Evolutionary conservation across 495 filamentous ascomycete species (phyloP).

Genomic region (Penicillium cataractarum): DNA sequence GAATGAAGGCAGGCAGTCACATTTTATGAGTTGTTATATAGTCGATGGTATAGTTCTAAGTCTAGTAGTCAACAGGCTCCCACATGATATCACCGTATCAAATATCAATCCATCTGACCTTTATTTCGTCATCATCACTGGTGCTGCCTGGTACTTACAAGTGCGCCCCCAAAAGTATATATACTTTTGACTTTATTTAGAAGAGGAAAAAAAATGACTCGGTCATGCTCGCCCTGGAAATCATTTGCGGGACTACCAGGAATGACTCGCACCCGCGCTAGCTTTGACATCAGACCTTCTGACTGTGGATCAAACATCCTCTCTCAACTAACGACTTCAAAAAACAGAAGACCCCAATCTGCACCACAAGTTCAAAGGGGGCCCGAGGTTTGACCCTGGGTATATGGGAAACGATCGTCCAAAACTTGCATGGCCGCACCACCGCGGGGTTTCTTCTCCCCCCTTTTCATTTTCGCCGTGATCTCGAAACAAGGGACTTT

Average conservation of each 20-base stretch:
- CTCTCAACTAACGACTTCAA: background rate
- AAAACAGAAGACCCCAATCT: background rate
- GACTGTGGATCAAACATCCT: background rate
- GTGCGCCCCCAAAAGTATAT: background rate
- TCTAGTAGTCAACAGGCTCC: background rate
- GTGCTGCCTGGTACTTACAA: background rate
- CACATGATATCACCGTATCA: background rate
- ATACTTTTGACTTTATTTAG: no score
- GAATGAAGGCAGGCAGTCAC: background rate
- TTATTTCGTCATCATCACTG: background rate
- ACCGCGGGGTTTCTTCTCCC: conserved; percentile 25
- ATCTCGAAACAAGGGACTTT: background rate
- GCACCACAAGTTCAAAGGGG: background rate
- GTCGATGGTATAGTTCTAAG: no score
- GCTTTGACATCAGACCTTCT: conserved; percentile 9
- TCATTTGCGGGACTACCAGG: background rate
- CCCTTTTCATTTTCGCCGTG: conserved; percentile 17
- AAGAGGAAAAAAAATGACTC: background rate
- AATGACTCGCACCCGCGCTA: conserved; percentile 12
- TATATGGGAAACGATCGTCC: conserved; percentile 22
- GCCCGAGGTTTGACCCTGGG: background rate
- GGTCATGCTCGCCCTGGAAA: conserved; percentile 2
- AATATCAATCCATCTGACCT: background rate
- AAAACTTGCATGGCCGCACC: conserved; percentile 14
- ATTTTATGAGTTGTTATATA: background rate